Evolutionary conservation across 768 basidiomycete genomes (phyloP).

Genomic region (Pholiota microspora): DNA sequence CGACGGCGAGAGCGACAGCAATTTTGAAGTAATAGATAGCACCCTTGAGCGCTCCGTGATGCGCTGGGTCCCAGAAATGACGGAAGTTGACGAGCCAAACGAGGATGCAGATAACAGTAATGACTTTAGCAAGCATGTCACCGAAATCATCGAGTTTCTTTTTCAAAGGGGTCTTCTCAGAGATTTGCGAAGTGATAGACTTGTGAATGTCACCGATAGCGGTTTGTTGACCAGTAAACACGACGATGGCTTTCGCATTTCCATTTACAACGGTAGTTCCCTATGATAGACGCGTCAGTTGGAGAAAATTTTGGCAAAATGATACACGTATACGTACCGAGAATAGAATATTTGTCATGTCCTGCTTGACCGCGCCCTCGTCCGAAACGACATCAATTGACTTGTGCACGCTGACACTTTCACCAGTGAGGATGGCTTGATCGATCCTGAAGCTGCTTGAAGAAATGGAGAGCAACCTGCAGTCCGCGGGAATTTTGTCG

Average conservation of each 20-base stretch:
- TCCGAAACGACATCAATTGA: conserved; percentile 66
- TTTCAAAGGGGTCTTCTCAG: conserved; percentile 95
- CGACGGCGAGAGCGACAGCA: conserved; percentile 97
- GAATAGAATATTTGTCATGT: conserved; percentile 97
- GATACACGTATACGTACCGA: conserved; percentile 48
- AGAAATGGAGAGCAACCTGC: conserved; percentile 82
- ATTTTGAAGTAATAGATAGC: conserved; percentile 99
- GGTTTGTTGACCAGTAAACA: conserved; percentile 81
- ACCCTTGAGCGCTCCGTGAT: conserved; percentile 87
- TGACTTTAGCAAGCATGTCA: conserved; percentile 96
- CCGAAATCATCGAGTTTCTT: conserved; percentile 98
- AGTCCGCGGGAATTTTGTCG: conserved; percentile 95
- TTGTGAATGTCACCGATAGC: conserved; percentile 98
- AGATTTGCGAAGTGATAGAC: conserved; percentile 90
- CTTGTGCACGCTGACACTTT: conserved; percentile 89
- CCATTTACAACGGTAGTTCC: conserved; percentile 97
- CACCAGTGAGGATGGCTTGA: conserved; percentile 96
- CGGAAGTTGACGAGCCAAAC: conserved; percentile 98
- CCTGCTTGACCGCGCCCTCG: conserved; percentile 87
- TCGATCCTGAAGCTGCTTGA: conserved; percentile 94
- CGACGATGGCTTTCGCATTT: conserved; percentile 82
- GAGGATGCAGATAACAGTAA: conserved; percentile 93
- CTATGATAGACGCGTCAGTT: conserved; percentile 32
- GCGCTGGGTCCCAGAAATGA: conserved; percentile 94
- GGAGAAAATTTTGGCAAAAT: background rate